phyloP scores from a whole-genome alignment of 306 rosid genomes.

The Pyrus pyrifolia region DNA sequence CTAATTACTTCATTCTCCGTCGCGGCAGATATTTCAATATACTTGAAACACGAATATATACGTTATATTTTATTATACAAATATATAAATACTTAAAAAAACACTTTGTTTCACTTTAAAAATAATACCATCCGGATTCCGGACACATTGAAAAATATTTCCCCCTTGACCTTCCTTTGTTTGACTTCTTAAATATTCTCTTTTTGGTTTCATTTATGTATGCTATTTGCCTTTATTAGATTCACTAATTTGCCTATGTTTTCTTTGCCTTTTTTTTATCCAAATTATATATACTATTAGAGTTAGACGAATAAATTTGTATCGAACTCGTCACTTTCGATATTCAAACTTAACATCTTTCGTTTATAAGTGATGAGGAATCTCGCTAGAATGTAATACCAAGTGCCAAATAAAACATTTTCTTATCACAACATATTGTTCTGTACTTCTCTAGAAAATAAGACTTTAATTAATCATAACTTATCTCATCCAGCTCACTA shows the following conservation, averaged over 20 bases:
- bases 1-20: not conserved
- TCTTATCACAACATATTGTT: not conserved
- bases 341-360: fast-evolving
- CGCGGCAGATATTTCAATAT: fast-evolving
- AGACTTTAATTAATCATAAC: not conserved
- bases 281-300: no score
- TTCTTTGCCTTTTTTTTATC: not conserved
- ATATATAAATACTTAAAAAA: no score
- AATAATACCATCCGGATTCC: no score
- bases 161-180: not conserved
- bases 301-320: no score
- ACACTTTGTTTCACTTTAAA: no score
- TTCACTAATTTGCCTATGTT: not conserved
- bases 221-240: not conserved
- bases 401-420: not conserved
- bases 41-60: fast-evolving
- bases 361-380: no score
- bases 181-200: not conserved
- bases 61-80: no score
- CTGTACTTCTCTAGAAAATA: not conserved
- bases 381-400: no score
- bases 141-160: no score
- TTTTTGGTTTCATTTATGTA: not conserved
- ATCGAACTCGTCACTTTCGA: not conserved
- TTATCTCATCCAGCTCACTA: no score